A percentile compares a stretch with the other conserved stretches of the same genome.
Evolutionary conservation across 2,329 filamentous ascomycete species (phyloP).

Genomic region (Sporothrix luriei): DNA sequence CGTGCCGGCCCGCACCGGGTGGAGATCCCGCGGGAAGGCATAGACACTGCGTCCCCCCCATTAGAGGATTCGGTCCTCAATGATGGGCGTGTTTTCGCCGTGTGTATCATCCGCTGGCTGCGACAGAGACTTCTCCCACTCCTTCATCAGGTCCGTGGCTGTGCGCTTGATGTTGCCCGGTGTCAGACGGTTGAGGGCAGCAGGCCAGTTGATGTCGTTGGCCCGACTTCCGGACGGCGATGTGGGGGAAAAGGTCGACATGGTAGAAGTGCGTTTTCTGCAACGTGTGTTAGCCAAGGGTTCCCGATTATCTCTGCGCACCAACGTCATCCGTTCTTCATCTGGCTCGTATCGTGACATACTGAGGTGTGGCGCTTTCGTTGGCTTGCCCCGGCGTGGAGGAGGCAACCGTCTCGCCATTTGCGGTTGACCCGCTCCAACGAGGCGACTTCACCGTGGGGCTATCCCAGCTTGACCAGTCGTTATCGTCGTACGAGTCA

Average conservation of each 20-base stretch:
- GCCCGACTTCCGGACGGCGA: conserved; percentile 48
- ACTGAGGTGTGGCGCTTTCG: conserved; percentile 53
- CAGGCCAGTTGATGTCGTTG: conserved; percentile 63
- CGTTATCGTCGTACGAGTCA: conserved; percentile 61
- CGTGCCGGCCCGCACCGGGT: conserved; percentile 1
- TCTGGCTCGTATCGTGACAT: conserved; percentile 34
- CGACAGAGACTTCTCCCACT: conserved; percentile 82
- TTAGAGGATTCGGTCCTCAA: conserved; percentile 23
- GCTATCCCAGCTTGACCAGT: conserved; percentile 67
- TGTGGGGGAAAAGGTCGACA: conserved; percentile 23
- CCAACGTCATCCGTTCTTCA: background rate
- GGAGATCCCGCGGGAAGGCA: background rate
- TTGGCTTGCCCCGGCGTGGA: conserved; percentile 52
- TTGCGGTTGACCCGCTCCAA: conserved; percentile 65
- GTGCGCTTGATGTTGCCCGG: conserved; percentile 79
- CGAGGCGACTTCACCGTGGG: conserved; percentile 56
- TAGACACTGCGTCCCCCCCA: background rate
- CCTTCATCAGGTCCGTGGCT: conserved; percentile 82
- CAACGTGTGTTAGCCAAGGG: background rate
- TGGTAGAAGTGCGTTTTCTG: conserved; percentile 28
- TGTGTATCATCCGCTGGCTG: conserved; percentile 45
- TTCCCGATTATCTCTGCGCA: background rate
- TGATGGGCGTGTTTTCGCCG: background rate
- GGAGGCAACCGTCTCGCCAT: conserved; percentile 49
- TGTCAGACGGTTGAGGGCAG: conserved; percentile 69